Conservation (phyloP, 2,329 filamentous ascomycete genomes). For the Neospermospora avenae region DNA sequence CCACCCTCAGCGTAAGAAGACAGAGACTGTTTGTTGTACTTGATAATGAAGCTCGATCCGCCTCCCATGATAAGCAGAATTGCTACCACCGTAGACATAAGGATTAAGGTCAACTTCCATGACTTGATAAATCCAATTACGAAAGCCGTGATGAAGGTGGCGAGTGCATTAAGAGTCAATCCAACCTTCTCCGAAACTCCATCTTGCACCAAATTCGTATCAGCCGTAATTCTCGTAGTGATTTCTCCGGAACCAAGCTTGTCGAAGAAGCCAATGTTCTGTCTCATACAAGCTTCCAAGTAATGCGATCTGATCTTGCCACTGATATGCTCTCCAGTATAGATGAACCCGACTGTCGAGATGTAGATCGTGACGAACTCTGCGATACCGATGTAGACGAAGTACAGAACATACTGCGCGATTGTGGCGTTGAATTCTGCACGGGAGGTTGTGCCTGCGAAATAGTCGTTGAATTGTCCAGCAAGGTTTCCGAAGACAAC, state of each 20-base stretch:
- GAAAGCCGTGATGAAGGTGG: conserved; percentile 85
- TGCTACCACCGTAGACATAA: conserved; percentile 76
- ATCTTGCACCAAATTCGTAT: conserved; percentile 90
- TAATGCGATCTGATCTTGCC: conserved; percentile 80
- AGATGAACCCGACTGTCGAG: conserved; percentile 85
- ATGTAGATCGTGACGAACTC: conserved; percentile 78
- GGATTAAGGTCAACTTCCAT: conserved; percentile 90
- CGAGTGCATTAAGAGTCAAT: conserved; percentile 69
- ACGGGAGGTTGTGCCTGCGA: conserved; percentile 46
- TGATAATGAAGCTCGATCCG: conserved; percentile 72
- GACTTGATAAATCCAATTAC: conserved; percentile 87
- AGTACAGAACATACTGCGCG: conserved; percentile 69
- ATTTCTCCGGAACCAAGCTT: conserved; percentile 91
- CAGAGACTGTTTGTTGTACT: conserved; percentile 74
- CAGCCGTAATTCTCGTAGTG: conserved; percentile 88
- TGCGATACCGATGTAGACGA: conserved; percentile 78
- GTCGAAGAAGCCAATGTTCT: conserved; percentile 92
- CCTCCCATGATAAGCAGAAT: conserved; percentile 74
- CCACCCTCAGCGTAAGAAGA: conserved; percentile 80
- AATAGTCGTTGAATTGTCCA: conserved; percentile 62
- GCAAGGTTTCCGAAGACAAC: conserved; percentile 77
- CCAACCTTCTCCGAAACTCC: conserved; percentile 89
- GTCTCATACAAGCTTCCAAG: conserved; percentile 75
- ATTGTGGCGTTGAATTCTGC: conserved; percentile 59
- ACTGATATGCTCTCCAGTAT: conserved; percentile 75